Base-by-base conservation (phyloP, 352 stramenopile species). In the Phytopythium ostracodes region DNA sequence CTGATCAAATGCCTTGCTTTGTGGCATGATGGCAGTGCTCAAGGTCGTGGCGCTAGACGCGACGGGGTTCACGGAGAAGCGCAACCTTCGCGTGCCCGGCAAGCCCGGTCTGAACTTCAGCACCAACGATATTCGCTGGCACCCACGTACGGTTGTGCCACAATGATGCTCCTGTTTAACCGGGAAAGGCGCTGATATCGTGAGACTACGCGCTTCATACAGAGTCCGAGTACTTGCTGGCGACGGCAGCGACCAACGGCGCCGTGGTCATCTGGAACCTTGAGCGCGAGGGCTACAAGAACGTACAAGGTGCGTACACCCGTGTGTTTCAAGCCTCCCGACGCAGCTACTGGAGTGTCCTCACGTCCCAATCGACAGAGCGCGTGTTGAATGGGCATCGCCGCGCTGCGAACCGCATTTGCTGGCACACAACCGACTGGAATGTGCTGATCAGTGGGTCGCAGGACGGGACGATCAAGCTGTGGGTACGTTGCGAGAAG, bases 91-190 rank as follows among this genome's bases (percentile, higher is more conserved):
- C 56, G 86, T 88, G 14, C 64, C 60, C 12, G 82, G 83, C 51
- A 96, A 94, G 54, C 79, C 85, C 15, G 92, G 82, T 35, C 74
- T 94, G 51, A 96, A 91, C 63, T 94, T 96, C 35, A 96, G 82
- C 59, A 94, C 87, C 20, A 96, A 94, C 58, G 87, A 96, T 62
- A 94, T 96, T 46, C 87, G 87, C 8, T 96, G 87, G 87, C 84
- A 96, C 64, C 87, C 85, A 44, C 84, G 86, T 94, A 81, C 56
- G 78, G 22, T 6, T 59, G 47, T 4, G 3, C 10, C 7, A 15
- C 33, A 15, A 50, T 29, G 20, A 9, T 56, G n/a, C n/a, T n/a
- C n/a, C n/a, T n/a, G n/a, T 20, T 25, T 22, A 1, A 10, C 36
- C 49, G 31, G n/a, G 20, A 53, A 24, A 22, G 29, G 58, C 36